These are phyloP conservation scores for Lumnitzera littorea DNA, from an alignment of 345 rosid genomes.

Conservation along the genomic window DNA sequence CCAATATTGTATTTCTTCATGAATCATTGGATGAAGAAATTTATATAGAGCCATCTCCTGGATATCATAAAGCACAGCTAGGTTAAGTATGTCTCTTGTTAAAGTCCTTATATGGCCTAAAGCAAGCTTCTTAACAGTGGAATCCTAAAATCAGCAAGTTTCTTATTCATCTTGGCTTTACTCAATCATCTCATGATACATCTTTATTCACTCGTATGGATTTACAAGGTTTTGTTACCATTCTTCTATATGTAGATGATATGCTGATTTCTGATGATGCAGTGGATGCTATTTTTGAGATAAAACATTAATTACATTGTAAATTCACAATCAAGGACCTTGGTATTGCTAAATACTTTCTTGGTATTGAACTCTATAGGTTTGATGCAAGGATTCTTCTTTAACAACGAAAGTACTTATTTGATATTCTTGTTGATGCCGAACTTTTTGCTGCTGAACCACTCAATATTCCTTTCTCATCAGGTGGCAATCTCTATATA, in stretches of 20 bases:
- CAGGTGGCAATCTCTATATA: background rate
- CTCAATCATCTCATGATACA: too few species aligned
- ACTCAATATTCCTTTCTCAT: background rate
- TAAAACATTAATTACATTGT: too few species aligned
- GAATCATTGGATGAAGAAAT: background rate
- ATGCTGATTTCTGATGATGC: too few species aligned
- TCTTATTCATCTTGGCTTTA: background rate
- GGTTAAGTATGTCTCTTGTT: background rate
- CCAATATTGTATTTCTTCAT: background rate
- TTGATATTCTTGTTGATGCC: background rate
- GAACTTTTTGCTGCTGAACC: background rate
- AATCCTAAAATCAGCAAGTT: background rate
- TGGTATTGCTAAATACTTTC: too few species aligned
- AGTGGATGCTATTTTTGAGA: too few species aligned
- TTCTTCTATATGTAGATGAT: too few species aligned
- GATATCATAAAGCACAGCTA: background rate
- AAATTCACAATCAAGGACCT: too few species aligned
- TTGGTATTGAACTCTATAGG: too few species aligned
- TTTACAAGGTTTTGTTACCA: too few species aligned
- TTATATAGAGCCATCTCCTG: background rate
- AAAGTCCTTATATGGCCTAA: background rate
- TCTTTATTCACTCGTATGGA: background rate
- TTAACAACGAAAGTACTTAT: too few species aligned
- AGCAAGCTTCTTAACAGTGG: background rate
- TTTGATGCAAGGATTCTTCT: too few species aligned